Evolutionary conservation across 2,329 filamentous ascomycete species (phyloP).

Genomic region (Cordyceps militaris): DNA sequence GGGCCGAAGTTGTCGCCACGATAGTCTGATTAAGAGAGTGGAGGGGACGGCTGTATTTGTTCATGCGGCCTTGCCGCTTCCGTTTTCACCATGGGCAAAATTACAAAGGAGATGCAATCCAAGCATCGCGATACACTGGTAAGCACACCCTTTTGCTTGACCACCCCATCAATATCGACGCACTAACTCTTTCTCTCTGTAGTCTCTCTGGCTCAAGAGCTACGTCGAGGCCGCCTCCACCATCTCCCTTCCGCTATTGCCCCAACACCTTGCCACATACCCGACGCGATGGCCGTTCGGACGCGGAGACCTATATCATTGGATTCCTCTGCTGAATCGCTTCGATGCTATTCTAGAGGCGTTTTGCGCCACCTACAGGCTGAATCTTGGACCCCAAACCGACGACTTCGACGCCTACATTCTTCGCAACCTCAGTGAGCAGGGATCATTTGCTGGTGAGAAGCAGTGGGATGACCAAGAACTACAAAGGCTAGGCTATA

Average conservation of each 20-base stretch:
- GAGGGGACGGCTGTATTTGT: constrained; percentile 47
- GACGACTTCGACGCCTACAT: constrained; percentile 64
- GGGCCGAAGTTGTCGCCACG: constrained; percentile 34
- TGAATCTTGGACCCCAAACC: constrained; percentile 73
- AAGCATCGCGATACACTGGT: constrained; percentile 64
- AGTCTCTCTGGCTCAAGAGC: constrained; percentile 83
- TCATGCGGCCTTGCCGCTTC: constrained; percentile 53
- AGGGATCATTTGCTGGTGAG: constrained; percentile 44
- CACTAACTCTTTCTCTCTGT: constrained; percentile 21
- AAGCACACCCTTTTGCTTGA: constrained; percentile 24
- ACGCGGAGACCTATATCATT: constrained; percentile 92
- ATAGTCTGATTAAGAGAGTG: constrained; percentile 40
- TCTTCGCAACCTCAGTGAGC: constrained; percentile 51
- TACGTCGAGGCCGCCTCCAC: constrained; percentile 68
- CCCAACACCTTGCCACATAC: constrained; percentile 69
- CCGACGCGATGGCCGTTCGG: constrained; percentile 92
- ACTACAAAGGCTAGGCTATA: constrained; percentile 55
- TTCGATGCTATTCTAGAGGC: constrained; percentile 84
- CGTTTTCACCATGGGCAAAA: constrained; percentile 58
- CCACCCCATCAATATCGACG: background rate
- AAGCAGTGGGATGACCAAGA: constrained; percentile 36
- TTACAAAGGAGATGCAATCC: constrained; percentile 58
- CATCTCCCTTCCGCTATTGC: constrained; percentile 67
- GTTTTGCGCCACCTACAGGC: constrained; percentile 72
- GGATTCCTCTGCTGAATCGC: constrained; percentile 89